phyloP scores from a whole-genome alignment of 495 filamentous ascomycete genomes.

The Aspergillus carlsbadensis region DNA sequence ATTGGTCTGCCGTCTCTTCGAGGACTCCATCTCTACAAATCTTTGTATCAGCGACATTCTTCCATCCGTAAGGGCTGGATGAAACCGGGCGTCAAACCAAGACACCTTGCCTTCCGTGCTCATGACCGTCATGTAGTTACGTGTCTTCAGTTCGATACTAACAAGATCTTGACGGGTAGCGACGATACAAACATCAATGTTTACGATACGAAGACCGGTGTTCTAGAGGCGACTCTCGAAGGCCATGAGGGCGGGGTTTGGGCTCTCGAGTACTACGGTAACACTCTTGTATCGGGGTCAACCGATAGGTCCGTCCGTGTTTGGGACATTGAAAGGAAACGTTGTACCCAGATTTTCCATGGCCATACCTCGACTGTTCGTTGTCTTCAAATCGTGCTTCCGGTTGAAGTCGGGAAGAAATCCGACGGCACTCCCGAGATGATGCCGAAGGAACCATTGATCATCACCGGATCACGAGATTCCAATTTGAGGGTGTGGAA shows the following conservation, averaged over 20 bases:
- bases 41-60: conserved; percentile 88
- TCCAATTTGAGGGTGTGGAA: conserved; percentile 95
- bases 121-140: conserved; percentile 97
- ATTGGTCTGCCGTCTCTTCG: conserved; percentile 76
- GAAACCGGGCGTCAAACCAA: conserved; percentile 76
- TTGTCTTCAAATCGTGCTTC: conserved; percentile 92
- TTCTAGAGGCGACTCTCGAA: conserved; percentile 73
- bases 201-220: conserved; percentile 95
- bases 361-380: conserved; percentile 97
- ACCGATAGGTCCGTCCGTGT: conserved; percentile 95
- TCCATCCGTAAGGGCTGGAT: conserved; percentile 92
- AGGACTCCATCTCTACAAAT: conserved; percentile 90
- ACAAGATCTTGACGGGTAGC: conserved; percentile 96
- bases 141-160: conserved; percentile 93
- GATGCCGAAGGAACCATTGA: conserved; percentile 88
- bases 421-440: conserved; percentile 74
- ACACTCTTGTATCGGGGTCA: conserved; percentile 91
- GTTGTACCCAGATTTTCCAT: conserved; percentile 92
- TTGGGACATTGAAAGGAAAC: conserved; percentile 92
- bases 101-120: conserved; percentile 92
- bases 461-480: conserved; percentile 96
- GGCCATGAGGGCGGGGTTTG: conserved; percentile 98
- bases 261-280: conserved; percentile 95
- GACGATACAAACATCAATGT: conserved; percentile 98
- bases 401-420: conserved; percentile 69